Conservation (phyloP, 345 rosid species). For the Adansonia digitata region DNA sequence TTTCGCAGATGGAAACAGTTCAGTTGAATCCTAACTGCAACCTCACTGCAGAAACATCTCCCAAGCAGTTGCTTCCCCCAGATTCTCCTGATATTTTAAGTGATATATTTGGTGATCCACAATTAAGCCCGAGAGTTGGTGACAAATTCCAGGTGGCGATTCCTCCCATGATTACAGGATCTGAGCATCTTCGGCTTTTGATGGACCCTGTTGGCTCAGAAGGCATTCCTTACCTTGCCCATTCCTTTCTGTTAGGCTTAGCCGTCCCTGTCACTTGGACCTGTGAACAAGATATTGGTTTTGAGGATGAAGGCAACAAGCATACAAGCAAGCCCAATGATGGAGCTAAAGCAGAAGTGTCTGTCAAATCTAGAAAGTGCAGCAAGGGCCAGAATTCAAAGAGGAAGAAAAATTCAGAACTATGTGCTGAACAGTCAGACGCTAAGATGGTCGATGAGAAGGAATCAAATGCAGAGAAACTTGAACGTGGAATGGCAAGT, state of each 20-base stretch:
- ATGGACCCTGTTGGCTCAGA: constrained; percentile 34
- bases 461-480: constrained; percentile 30
- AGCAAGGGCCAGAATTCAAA: constrained; percentile 27
- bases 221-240: constrained; percentile 21
- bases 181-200: constrained; percentile 29
- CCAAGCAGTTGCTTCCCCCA: constrained; percentile 19
- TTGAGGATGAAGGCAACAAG: constrained; percentile 15
- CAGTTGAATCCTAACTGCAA: constrained; percentile 25
- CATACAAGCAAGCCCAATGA: constrained; percentile 12
- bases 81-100: constrained; percentile 35
- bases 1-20: constrained; percentile 37
- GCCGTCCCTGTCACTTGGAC: constrained; percentile 47
- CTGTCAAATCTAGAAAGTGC: constrained; percentile 31
- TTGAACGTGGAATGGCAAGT: constrained; percentile 16
- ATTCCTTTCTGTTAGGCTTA: constrained; percentile 40
- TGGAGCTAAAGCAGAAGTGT: constrained; percentile 26
- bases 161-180: constrained; percentile 50
- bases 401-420: constrained; percentile 29
- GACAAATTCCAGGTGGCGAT: constrained; percentile 56
- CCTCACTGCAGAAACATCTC: constrained; percentile 28
- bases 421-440: constrained; percentile 15
- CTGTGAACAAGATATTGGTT: constrained; percentile 6
- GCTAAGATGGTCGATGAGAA: constrained; percentile 18
- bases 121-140: constrained; percentile 53
- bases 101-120: constrained; percentile 44